Base-by-base conservation (phyloP, 1,284 basidiomycete species). In the Fomitopsis palustris region DNA sequence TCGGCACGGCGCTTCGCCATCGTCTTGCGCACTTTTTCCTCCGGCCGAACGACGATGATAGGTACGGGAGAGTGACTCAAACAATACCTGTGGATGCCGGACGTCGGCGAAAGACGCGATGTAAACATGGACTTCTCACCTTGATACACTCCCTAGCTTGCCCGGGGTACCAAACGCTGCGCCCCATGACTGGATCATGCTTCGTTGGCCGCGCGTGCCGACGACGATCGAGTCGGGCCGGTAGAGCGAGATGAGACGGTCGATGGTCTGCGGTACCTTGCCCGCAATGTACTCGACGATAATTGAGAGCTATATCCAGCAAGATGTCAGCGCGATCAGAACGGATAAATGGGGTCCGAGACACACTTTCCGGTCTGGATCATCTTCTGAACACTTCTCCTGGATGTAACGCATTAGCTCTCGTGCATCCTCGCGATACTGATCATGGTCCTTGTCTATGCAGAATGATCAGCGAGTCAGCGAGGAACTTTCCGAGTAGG, bases 261-360 rank as follows among this genome's bases (percentile, higher is more conserved):
- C 91, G 62, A 98, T 88, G 9, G 93, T 95, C 58, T 90, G 85
- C 0, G 93, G 92, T 6, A 97, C 87, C 62, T 88, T 89, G 35
- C 96, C 96, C 0, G 95, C 92, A 42, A 98, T 92, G 69, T 93
- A 96, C 77, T 98, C 96, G 58, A 98, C 87, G 53, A 97, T 90
- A 62, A 98, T 85, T 0, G 92, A 96, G 37, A 98, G 84, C 88
- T 93, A 65, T 9, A 17, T 35, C 54, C 35, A 49, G 16, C 3
- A 19, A 47, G 31, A 39, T 25, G 19, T 43, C 16, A 41, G 27
- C 21, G 10, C 45, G 21, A 10, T 29, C 10, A 55, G 55, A 25
- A 39, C n/a, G 47, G 55, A n/a, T 16, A 8, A 14, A 27, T 42
- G 4, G 17, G 27, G 63, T 2, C 17, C 8, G 5, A 17, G 19